These are phyloP conservation scores for Penicillium sp. DNA, from an alignment of 2,329 filamentous ascomycete species.

Conservation along the genomic window DNA sequence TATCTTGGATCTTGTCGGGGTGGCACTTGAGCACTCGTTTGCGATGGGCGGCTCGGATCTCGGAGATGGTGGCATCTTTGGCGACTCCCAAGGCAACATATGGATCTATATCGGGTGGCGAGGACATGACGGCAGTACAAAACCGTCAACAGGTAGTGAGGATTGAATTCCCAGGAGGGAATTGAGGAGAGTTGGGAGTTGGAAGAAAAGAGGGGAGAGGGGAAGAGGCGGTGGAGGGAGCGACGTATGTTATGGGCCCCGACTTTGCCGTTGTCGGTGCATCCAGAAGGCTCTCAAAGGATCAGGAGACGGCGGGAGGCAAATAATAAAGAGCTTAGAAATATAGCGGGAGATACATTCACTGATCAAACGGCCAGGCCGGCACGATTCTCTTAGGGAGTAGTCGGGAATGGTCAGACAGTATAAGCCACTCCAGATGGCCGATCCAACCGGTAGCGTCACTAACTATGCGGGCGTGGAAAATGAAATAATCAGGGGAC, in stretches of 20 bases:
- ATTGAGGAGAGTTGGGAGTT: conserved; percentile 12
- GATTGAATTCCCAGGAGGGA: conserved; percentile 7
- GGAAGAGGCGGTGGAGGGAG: conserved; percentile 24
- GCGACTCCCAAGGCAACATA: conserved; percentile 74
- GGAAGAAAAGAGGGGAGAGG: conserved; percentile 7
- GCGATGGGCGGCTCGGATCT: conserved; percentile 76
- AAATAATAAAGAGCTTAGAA: neutral
- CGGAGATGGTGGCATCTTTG: conserved; percentile 65
- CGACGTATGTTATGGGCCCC: conserved; percentile 13
- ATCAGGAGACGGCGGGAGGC: conserved; percentile 2
- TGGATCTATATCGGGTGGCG: conserved; percentile 60
- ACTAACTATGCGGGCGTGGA: neutral
- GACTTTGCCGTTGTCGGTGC: conserved; percentile 5
- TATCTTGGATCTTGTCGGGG: conserved; percentile 85
- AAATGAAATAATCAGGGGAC: neutral
- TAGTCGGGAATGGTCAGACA: neutral
- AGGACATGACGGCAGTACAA: conserved; percentile 23
- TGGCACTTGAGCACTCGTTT: conserved; percentile 87
- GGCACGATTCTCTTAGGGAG: neutral
- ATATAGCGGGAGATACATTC: neutral
- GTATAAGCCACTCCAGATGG: neutral
- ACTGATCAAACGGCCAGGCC: neutral
- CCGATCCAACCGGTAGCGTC: neutral
- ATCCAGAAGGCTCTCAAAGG: conserved; percentile 21
- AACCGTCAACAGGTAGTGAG: conserved; percentile 5